Base-by-base conservation (phyloP, 345 rosid genomes). In the Dimocarpus longan region DNA sequence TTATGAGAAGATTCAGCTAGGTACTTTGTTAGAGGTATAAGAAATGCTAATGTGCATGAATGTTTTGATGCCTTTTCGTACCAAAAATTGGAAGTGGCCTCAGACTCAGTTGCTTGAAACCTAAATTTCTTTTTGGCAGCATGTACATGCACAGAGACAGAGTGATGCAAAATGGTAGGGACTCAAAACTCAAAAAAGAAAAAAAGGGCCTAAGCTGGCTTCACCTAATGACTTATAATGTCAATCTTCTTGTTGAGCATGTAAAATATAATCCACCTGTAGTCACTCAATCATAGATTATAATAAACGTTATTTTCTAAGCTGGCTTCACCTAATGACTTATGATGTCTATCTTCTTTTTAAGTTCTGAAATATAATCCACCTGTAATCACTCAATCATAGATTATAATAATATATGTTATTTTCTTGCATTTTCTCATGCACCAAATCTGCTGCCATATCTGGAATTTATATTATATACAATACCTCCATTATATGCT, bases 271-370 rank as follows among this genome's bases (percentile, higher is more conserved):
- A 42, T 13, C 63, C 77, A 60, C 40, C 40, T 59, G 67, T 73
- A 42, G 10, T 60, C 75, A 11, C 5, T 10, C 50, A 40, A 40
- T 60, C 26, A 46, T 26, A 18, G 70, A 64, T 46, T 64, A 44
- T 43, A 0, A 9, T 7, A 8, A 0, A 32, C 2, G 77, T 74
- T 42, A 42, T 42, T 22, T 62, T 15, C 57, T 22, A 5, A 39
- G 72, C 21, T 59, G 32, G 59, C 72, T 66, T 56, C 24, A 10
- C 57, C 59, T 66, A 37, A 48, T 64, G 60, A 16, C 43, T 59
- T 22, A 39, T 80, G 18, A 48, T 16, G 66, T 22, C 76, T 63
- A 75, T 80, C 76, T 57, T 70, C 67, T 28, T 56, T 19, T 18
- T 63, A 6, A 37, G 9, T 46, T 46, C 66, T 66, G 10, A 42